Evolutionary conservation across 192 early-diverging fungal species (phyloP), one percentile per base, ranked within the genome.

Genomic region (Linnemannia exigua): DNA sequence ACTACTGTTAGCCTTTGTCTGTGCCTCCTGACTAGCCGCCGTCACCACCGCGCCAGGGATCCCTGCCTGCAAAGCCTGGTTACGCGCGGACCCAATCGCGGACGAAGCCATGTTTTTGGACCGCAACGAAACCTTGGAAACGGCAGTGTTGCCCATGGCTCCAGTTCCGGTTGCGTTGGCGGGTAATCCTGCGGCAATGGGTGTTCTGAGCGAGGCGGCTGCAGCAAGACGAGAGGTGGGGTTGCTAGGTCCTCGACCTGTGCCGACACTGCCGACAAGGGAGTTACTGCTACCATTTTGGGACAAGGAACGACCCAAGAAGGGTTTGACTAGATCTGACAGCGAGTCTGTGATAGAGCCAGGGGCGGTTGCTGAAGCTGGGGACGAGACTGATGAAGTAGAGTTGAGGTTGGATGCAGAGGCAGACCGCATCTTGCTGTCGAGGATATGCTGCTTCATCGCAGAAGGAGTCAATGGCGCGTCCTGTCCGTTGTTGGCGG

Each of bases 141-240:
- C 77, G 5, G 84, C 52, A 3, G 84, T 80, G 41, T 46, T 75
- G 31, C 84, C 79, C 84, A 86, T 77, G 5, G 84, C 84, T 4
- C 84, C 79, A 1, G 76, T 75, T 8, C 84, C 84, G 22, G 74
- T 67, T n/a, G 80, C 36, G 36, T 69, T 86, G 1, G 84, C 2
- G 4, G 84, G 84, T 14, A 86, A 35, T 25, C 84, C 84, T 48
- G 84, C 84, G 11, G 84, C 84, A 51, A 86, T 86, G 22, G 84
- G 84, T 8, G 84, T 86, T 16, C 84, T 78, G 0, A 86, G 63
- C 11, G 72, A 75, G 4, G 72, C 74, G 3, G 84, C 73, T 14
- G 84, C 84, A 20, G 77, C 72, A 28, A 86, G 79, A 35, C 84
- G 77, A 7, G 74, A 75, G 31, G 74, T 69, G 1, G 84, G 78